Conservation (phyloP, 805 yeast genomes). For the Starmera caribaea region DNA sequence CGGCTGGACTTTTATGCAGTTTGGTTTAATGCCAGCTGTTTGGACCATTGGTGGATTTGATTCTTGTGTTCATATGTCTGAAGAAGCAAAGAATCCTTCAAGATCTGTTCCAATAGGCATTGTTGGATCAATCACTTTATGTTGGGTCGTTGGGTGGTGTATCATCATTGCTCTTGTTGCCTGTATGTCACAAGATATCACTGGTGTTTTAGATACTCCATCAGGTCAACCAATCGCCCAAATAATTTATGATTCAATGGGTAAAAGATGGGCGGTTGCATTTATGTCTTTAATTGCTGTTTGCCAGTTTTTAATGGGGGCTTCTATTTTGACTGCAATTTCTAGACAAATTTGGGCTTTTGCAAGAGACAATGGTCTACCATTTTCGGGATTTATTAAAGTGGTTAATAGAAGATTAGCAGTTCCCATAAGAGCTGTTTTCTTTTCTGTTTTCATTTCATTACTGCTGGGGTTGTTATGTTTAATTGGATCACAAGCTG, state of each 20-base stretch:
- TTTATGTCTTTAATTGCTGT: conserved; percentile 49
- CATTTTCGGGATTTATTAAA: conserved; percentile 39
- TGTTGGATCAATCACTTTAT: conserved; percentile 43
- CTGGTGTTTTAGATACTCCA: conserved; percentile 28
- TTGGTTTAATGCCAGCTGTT: conserved; percentile 53
- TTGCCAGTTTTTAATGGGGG: conserved; percentile 61
- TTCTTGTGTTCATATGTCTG: conserved; percentile 64
- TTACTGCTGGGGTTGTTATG: conserved; percentile 44
- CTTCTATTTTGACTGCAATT: conserved; percentile 48
- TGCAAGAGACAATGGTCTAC: conserved; percentile 64
- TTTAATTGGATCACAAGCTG: conserved; percentile 45
- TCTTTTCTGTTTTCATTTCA: conserved; percentile 37
- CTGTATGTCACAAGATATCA: conserved; percentile 38
- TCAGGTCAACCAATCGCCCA: conserved; percentile 60
- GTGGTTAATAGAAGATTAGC: conserved; percentile 39
- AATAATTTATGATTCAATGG: conserved; percentile 50
- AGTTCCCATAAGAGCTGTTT: conserved; percentile 54
- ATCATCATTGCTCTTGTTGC: conserved; percentile 46
- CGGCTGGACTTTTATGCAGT: conserved; percentile 47
- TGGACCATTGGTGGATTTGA: conserved; percentile 76
- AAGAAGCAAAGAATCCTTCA: conserved; percentile 56
- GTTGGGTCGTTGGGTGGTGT: conserved; percentile 50
- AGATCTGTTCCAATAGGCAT: conserved; percentile 60
- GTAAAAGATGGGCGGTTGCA: conserved; percentile 56
- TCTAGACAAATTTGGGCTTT: conserved; percentile 66